Evolutionary conservation across 768 basidiomycete species (phyloP).

Genomic region (Pholiota molesta): DNA sequence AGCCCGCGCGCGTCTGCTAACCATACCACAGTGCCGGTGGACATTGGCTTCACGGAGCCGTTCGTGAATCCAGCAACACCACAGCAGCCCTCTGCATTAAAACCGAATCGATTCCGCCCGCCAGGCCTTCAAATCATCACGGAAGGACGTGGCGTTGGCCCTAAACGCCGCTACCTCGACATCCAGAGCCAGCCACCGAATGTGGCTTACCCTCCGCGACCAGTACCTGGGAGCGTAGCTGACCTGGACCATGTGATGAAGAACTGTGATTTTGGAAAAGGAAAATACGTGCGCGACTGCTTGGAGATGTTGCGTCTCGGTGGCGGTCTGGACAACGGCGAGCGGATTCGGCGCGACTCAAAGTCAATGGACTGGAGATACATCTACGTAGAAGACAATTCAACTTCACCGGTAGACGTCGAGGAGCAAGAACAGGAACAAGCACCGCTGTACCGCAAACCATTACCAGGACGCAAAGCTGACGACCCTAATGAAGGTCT

Average conservation of each 20-base stretch:
- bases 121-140: constrained; percentile 44
- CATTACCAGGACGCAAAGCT: constrained; percentile 15
- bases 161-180: constrained; percentile 76
- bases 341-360: constrained; percentile 65
- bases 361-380: constrained; percentile 79
- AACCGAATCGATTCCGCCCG: constrained; percentile 53
- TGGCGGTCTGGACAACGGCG: constrained; percentile 79
- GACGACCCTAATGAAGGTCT: constrained; percentile 59
- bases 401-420: constrained; percentile 28
- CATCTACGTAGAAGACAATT: constrained; percentile 66
- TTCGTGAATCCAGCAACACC: constrained; percentile 72
- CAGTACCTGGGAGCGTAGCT: constrained; percentile 77
- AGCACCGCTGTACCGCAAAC: constrained; percentile 21
- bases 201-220: constrained; percentile 84
- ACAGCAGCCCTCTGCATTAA: constrained; percentile 42
- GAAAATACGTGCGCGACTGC: constrained; percentile 94
- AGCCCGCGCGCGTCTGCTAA: background rate
- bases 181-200: constrained; percentile 59
- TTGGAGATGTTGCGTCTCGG: constrained; percentile 87
- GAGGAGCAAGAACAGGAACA: constrained; percentile 18
- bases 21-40: constrained; percentile 54
- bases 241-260: constrained; percentile 89
- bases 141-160: constrained; percentile 68
- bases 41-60: constrained; percentile 57
- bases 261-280: constrained; percentile 79